Evolutionary conservation across 2,329 filamentous ascomycete genomes (phyloP), one percentile per base, ranked within the genome.

Genomic region (Arthrobotrys entomopaga): DNA sequence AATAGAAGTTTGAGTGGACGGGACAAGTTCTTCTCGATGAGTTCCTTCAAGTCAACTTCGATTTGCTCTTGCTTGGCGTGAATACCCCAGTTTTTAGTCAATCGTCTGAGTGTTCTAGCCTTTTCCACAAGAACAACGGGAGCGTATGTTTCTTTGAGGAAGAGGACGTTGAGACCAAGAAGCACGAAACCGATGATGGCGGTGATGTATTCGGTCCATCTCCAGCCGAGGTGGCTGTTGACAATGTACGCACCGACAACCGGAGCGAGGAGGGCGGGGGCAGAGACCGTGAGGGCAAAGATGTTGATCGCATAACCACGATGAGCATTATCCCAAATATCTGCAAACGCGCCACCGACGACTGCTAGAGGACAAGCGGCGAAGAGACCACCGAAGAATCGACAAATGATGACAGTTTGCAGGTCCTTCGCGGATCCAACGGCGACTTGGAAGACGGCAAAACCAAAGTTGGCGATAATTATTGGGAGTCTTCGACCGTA

Each of bases 321-420:
- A 50, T 85, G 86, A 76, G 84, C 83, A 81, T 89, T 88, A 81
- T 88, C 86, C 78, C 89, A 89, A 86, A 91, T 88, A 81, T 92
- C 90, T 20, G 87, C 88, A 81, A 91, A 91, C 61, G 91, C 87
- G 70, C 89, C 89, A 2, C 87, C 89, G 61, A 90, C 89, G 79
- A 91, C 84, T 77, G 91, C 86, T 48, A 92, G 82, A 1, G 89
- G 87, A 72, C 87, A 89, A 59, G 89, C 89, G 26, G 89, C 90
- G 76, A 90, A 90, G 80, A 90, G 80, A 0, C 91, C 90, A 56
- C 91, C 91, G 78, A 93, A 91, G 82, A 94, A 91, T 13, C 91
- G 87, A 78, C 87, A 88, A 67, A 93, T 85, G 22, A 91, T 83
- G 19, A 94, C 83, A 0, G 89, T 88, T 78, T 89, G 88, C 52